Base-by-base conservation (phyloP, 176 grass and related monocot species). In the Thinopyrum elongatum region DNA sequence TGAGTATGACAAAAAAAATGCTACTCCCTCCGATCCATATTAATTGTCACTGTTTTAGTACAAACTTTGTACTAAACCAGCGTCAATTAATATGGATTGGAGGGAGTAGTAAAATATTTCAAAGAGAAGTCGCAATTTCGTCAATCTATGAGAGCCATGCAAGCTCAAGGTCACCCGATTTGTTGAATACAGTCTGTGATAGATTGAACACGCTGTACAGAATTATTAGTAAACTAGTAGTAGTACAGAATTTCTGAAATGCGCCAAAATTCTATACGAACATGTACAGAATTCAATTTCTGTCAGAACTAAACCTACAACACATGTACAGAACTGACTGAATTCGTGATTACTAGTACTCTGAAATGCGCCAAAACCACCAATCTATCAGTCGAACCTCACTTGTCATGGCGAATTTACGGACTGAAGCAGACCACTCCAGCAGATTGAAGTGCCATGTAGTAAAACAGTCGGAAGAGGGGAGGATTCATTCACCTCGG, bases 401-500 rank as follows among this genome's bases (percentile, higher is more conserved):
- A 53, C 60, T 25, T 14, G 14, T 80, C 46, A 42, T 74, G 34
- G 31, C 39, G 10, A 77, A 85, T 28, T 36, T 34, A n/a, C 64
- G 35, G 27, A 11, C 11, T 61, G 6, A 72, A 46, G 22, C 34
- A 62, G 19, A 17, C 33, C 15, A 7, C 57, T 65, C 46, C 21
- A 83, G 58, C 17, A 78, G 38, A 30, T 10, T 28, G 7, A 10
- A n/a, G 6, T 5, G 62, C 1, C 14, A 29, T 30, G 36, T 28
- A 17, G 13, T 21, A 44, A 73, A 8, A 5, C 15, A 42, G 36
- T 42, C 5, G 36, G 36, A 74, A 47, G 44, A 51, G 14, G 17
- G 16, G 7, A n/a, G 53, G 25, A 74, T 17, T 16, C 15, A 9
- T 73, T 79, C 83, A 98, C 96, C 93, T 95, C 83, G n/a, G 96